Conservation (phyloP, 768 basidiomycete genomes). For the Agrocybe pediades region DNA sequence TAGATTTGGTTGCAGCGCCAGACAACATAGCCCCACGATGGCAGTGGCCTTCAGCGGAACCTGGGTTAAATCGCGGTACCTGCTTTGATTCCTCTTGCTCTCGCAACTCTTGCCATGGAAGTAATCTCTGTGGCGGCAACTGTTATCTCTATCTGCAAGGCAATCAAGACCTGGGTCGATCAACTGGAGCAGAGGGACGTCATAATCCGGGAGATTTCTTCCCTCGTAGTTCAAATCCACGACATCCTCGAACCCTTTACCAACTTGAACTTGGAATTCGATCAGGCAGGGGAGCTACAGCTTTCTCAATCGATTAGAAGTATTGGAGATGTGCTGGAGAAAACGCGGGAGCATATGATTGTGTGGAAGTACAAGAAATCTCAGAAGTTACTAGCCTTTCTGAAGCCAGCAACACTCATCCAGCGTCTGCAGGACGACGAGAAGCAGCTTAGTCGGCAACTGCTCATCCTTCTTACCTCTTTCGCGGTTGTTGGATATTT, state of each 20-base stretch:
- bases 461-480: constrained; percentile 3
- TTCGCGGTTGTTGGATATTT: constrained; percentile 7
- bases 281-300: neutral
- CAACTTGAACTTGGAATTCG: neutral
- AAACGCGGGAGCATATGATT: constrained; percentile 5
- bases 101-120: neutral
- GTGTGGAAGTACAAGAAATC: constrained; percentile 3
- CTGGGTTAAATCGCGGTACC: too few species aligned
- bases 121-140: constrained; percentile 5
- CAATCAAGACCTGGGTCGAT: constrained; percentile 6
- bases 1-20: too few species aligned
- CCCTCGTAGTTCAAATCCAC: constrained; percentile 1
- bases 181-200: neutral
- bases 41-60: too few species aligned
- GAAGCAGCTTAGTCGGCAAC: constrained; percentile 4
- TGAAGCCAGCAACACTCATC: constrained; percentile 2
- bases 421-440: constrained; percentile 4
- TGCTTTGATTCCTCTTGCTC: neutral
- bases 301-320: neutral
- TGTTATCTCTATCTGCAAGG: constrained; percentile 2
- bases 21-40: too few species aligned
- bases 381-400: constrained; percentile 1
- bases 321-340: constrained; percentile 3
- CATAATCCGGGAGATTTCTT: neutral
- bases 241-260: constrained; percentile 6